These are phyloP conservation scores for Cutaneotrichosporon cutaneum DNA, from an alignment of 1,284 basidiomycete genomes.

Conservation along the genomic window DNA sequence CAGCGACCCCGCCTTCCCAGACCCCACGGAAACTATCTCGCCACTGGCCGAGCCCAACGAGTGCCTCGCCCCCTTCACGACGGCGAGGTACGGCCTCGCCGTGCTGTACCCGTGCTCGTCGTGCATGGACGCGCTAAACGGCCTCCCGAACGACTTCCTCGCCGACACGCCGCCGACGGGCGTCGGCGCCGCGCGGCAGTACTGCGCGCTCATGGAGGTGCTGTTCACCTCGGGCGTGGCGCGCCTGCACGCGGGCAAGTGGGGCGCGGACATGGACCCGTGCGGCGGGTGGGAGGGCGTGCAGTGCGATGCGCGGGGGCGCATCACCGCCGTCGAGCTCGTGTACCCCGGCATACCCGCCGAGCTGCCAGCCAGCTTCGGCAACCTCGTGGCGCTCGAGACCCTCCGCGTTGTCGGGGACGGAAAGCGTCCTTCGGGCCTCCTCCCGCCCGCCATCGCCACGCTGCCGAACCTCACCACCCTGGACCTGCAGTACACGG, in stretches of 20 bases:
- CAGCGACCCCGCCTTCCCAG: neutral
- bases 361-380: slow-evolving; percentile 33
- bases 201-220: slow-evolving; percentile 49
- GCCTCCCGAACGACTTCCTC: slow-evolving; percentile 43
- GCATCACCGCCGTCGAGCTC: slow-evolving; percentile 38
- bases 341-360: slow-evolving; percentile 43
- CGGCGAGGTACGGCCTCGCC: neutral
- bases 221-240: slow-evolving; percentile 4
- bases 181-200: slow-evolving; percentile 50
- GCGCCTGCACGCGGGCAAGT: slow-evolving; percentile 19
- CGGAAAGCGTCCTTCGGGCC: slow-evolving; percentile 38
- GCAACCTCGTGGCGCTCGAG: slow-evolving; percentile 40
- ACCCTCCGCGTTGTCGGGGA: slow-evolving; percentile 36
- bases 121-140: slow-evolving; percentile 39
- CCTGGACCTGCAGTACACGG: slow-evolving; percentile 6
- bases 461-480: slow-evolving; percentile 27
- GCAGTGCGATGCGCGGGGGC: slow-evolving; percentile 41
- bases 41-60: neutral
- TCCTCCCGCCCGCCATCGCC: slow-evolving; percentile 25
- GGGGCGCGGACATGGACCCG: slow-evolving; percentile 36
- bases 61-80: neutral
- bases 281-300: slow-evolving; percentile 48
- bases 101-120: slow-evolving; percentile 31
- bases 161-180: slow-evolving; percentile 32
- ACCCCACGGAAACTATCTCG: neutral